Evolutionary conservation across 2,329 filamentous ascomycete species (phyloP).

Genomic region (Beauveria bassiana): DNA sequence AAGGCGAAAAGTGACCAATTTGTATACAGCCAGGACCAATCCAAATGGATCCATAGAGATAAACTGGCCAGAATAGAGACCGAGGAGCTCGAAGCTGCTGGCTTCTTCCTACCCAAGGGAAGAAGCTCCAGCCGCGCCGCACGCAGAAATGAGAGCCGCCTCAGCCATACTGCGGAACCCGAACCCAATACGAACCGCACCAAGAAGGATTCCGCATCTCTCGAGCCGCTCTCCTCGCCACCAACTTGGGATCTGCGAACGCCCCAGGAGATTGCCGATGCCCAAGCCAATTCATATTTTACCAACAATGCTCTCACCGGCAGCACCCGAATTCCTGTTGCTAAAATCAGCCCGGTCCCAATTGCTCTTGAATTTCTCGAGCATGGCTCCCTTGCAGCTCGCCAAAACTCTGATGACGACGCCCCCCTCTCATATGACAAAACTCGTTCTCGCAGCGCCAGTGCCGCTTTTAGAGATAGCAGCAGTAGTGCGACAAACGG

Average conservation of each 20-base stretch:
- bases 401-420: constrained; percentile 48
- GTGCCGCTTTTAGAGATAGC: constrained; percentile 39
- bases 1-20: constrained; percentile 21
- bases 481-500: constrained; percentile 18
- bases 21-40: constrained; percentile 44
- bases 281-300: constrained; percentile 44
- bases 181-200: constrained; percentile 22
- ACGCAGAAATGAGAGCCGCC: constrained; percentile 28
- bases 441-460: constrained; percentile 63
- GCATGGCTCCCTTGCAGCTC: constrained; percentile 59
- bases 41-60: constrained; percentile 80
- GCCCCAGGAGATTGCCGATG: constrained; percentile 68
- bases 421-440: constrained; percentile 55
- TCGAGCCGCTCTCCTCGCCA: constrained; percentile 30
- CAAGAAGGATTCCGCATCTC: constrained; percentile 40
- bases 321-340: constrained; percentile 79
- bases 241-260: constrained; percentile 64
- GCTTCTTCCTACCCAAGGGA: constrained; percentile 52
- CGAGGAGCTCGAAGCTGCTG: constrained; percentile 71
- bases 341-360: constrained; percentile 70
- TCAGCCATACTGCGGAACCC: constrained; percentile 25
- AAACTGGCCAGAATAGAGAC: constrained; percentile 77
- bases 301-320: constrained; percentile 46
- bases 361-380: constrained; percentile 66
- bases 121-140: constrained; percentile 43